phyloP scores from a whole-genome alignment of 805 yeast genomes.

The Isabelozyma gotoi region DNA sequence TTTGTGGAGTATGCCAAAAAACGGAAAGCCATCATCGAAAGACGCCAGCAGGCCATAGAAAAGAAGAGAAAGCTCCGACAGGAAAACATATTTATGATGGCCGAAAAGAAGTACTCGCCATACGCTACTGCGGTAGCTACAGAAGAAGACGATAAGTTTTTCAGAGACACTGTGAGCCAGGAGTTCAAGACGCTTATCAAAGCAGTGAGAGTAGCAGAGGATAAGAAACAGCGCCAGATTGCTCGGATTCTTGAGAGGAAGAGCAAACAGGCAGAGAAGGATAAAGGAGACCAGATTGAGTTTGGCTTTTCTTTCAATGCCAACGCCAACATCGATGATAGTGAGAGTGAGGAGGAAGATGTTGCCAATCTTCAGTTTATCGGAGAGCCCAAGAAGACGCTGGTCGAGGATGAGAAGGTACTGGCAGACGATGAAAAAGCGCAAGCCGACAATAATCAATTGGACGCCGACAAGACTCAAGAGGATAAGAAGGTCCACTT shows the following conservation, averaged over 20 bases:
- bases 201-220: constrained; percentile 34
- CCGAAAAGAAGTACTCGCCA: constrained; percentile 39
- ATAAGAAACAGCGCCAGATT: constrained; percentile 22
- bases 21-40: constrained; percentile 38
- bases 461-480: too few species aligned
- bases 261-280: constrained; percentile 18
- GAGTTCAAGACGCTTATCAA: constrained; percentile 32
- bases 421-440: too few species aligned
- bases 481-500: background rate
- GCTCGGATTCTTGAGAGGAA: constrained; percentile 19
- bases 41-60: constrained; percentile 19
- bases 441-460: too few species aligned
- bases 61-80: constrained; percentile 19
- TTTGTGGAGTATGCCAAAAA: constrained; percentile 56
- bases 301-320: constrained; percentile 12
- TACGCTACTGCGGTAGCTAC: constrained; percentile 27
- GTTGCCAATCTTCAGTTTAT: background rate
- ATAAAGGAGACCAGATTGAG: constrained; percentile 10
- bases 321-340: constrained; percentile 13
- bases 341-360: constrained; percentile 13
- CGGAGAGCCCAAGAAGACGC: background rate
- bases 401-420: too few species aligned
- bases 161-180: constrained; percentile 17
- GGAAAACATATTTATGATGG: constrained; percentile 33
- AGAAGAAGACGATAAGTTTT: constrained; percentile 19